Conservation (phyloP, 106 monocot genomes). For the Apostasia shenzhenica region DNA sequence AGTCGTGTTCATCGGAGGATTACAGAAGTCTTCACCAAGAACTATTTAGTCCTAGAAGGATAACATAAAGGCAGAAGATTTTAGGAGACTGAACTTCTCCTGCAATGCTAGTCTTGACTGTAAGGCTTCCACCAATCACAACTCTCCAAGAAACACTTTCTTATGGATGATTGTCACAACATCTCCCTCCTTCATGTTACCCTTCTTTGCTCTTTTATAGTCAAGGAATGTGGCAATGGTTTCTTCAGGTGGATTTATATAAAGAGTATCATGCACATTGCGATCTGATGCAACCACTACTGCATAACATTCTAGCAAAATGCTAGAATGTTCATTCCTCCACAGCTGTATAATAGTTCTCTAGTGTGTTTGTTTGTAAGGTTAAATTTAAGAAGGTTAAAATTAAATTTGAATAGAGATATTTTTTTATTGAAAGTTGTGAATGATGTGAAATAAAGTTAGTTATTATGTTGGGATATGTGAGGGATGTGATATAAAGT, state of each 20-base stretch:
- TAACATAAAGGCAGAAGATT: not conserved
- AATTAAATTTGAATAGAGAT: too few species aligned
- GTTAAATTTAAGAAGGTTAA: too few species aligned
- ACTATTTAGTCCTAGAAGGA: not conserved
- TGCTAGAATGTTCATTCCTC: not conserved
- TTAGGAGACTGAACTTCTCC: not conserved
- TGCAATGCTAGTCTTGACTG: not conserved
- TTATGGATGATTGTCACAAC: not conserved
- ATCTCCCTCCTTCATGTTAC: not conserved
- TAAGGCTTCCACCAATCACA: not conserved
- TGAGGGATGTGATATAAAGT: too few species aligned
- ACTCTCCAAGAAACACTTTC: not conserved
- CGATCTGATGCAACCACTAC: not conserved
- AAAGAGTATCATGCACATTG: too few species aligned
- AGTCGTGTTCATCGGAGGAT: too few species aligned
- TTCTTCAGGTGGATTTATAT: not conserved
- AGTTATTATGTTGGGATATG: too few species aligned
- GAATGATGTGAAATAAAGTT: too few species aligned
- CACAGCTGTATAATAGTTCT: not conserved
- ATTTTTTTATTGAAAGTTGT: too few species aligned
- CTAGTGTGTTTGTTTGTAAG: too few species aligned
- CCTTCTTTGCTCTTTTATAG: not conserved
- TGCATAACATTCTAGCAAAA: not conserved
- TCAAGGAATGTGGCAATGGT: not conserved
- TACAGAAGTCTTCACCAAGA: too few species aligned